Percentiles rank a stretch among this genome's conserved stretches.
Conservation (phyloP, 2,329 filamentous ascomycete genomes). For the Colletotrichum musae region DNA sequence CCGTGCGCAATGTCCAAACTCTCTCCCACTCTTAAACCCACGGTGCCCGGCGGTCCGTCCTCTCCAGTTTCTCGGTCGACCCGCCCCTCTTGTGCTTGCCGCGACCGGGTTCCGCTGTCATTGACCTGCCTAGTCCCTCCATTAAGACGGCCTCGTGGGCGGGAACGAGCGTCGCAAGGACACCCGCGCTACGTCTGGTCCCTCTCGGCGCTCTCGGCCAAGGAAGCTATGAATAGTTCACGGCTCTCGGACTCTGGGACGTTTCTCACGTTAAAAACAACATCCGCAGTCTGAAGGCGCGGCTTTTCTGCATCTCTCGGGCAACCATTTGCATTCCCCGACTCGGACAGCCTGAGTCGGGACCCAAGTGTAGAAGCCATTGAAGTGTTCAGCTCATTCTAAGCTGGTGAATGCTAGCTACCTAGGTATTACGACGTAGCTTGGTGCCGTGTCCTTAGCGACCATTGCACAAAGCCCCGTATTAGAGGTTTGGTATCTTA, state of each 20-base stretch:
- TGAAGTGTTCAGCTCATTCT: no score
- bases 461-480: no score
- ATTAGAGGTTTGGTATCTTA: no score
- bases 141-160: neutral
- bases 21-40: neutral
- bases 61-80: constrained; percentile 29
- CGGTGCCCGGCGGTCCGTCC: constrained; percentile 1
- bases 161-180: neutral
- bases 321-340: neutral
- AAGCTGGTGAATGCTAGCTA: no score
- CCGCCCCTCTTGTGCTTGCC: constrained; percentile 11
- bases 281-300: neutral
- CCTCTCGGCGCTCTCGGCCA: neutral
- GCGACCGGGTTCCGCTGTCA: constrained; percentile 37
- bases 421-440: no score
- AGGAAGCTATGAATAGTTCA: constrained; percentile 18
- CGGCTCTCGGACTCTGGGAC: constrained; percentile 4
- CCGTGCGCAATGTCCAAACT: constrained; percentile 18
- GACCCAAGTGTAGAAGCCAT: neutral
- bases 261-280: neutral
- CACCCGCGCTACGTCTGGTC: neutral
- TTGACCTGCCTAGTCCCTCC: neutral
- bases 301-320: neutral
- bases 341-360: neutral
- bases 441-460: no score